Evolutionary conservation across 2,329 filamentous ascomycete genomes (phyloP), one percentile per base, ranked within the genome.

Genomic region (Arthrobotrys sinensis): DNA sequence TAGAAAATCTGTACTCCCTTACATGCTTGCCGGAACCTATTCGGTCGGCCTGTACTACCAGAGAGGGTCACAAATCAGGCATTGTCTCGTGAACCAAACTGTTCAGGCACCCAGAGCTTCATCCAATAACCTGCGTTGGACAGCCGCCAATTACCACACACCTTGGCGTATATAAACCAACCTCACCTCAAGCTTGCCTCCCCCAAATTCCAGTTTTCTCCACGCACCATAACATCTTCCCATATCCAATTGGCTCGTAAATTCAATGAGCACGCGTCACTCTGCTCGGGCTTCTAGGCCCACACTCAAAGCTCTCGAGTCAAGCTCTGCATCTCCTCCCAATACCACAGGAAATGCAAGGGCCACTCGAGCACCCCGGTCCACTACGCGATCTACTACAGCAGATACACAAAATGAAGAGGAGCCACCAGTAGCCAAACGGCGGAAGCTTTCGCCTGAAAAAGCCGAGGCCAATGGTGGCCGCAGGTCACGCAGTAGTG

Each of bases 191-290:
- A 55, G 28, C 36, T 28, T 4, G 12, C 16, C 52, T 28, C 19
- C 10, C 19, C 19, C 11, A 5, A 43, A 40, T 24, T 28, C 55
- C 19, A 43, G 11, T 43, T 40, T n/a, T 40, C 36, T n/a, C 19
- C 34, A 40, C 55, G n/a, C 38, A 43, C n/a, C 19, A 28, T 40
- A 60, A 24, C 19, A 60, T 43, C 36, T 43, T 12, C n/a, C 19
- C 36, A 60, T 43, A 40, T 43, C 34, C 36, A 60, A 43, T 60
- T 60, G 55, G 43, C 19, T 16, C 36, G 55, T 60, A 43, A 43
- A 60, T 28, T 36, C 55, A 76, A 77, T 77, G 73, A 77, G 57
- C 50, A 77, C 73, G 73, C 73, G 73, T 66, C 73, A 77, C 52
- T 77, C 73, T 32, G 48, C 57, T 16, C 66, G 73, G 28, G 21